Conservation (phyloP, 768 basidiomycete genomes). For the Boletus coccyginus region DNA sequence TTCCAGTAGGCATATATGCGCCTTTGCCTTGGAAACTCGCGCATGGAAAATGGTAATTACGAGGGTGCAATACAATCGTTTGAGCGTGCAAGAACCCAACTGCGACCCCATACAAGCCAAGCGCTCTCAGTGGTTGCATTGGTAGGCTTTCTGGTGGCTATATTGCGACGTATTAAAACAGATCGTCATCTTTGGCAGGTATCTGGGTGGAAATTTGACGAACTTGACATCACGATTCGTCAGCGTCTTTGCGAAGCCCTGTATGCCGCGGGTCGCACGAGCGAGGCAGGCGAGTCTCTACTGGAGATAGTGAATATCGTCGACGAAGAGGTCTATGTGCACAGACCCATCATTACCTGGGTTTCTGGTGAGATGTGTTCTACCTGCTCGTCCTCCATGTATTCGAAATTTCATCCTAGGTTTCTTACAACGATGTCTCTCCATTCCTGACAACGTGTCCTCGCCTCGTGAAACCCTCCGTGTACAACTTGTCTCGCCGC, state of each 20-base stretch:
- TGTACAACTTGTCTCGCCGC: too few relatives aligned
- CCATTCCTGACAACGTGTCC: too few relatives aligned
- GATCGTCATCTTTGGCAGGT: neutral
- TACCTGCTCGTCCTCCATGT: too few relatives aligned
- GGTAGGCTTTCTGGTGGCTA: neutral
- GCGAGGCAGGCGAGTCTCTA: too few relatives aligned
- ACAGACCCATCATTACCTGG: neutral
- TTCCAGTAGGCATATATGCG: neutral
- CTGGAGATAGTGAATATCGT: too few relatives aligned
- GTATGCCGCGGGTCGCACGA: too few relatives aligned
- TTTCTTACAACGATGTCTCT: too few relatives aligned
- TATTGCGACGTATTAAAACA: neutral
- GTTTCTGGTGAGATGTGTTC: neutral
- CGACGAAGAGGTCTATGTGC: too few relatives aligned
- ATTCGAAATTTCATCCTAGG: too few relatives aligned
- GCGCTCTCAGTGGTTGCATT: neutral
- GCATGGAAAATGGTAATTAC: neutral
- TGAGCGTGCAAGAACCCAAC: neutral
- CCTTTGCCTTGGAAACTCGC: neutral
- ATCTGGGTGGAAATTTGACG: neutral
- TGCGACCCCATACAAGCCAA: neutral
- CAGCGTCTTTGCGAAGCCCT: neutral
- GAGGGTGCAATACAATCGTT: neutral
- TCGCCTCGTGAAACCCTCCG: too few relatives aligned
- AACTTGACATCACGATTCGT: neutral